Conservation (phyloP, 768 basidiomycete genomes). For the Lactarius hatsudake region DNA sequence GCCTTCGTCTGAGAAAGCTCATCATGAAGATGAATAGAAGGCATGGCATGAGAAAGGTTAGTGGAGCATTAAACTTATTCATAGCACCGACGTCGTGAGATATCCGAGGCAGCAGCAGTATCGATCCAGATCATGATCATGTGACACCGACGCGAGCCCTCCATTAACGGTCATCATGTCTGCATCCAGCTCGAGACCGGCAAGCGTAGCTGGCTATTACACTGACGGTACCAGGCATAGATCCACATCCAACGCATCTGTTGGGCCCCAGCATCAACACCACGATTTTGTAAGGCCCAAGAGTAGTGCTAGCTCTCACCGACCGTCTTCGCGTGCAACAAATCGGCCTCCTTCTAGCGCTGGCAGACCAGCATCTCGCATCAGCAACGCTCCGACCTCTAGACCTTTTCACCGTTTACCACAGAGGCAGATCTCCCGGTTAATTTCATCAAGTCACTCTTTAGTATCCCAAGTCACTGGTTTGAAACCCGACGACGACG, state of each 20-base stretch:
- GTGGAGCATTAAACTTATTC: not conserved
- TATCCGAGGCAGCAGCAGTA: not conserved
- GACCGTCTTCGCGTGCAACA: conserved; percentile 43
- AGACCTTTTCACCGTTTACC: conserved; percentile 49
- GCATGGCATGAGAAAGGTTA: not conserved
- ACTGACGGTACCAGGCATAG: conserved; percentile 6
- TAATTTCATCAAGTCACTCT: conserved; percentile 52
- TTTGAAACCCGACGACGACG: conserved; percentile 43
- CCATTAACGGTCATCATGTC: conserved; percentile 5
- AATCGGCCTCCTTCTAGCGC: conserved; percentile 37
- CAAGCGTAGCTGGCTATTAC: conserved; percentile 26
- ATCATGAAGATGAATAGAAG: conserved; percentile 50
- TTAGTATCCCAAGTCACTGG: conserved; percentile 57
- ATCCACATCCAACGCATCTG: conserved; percentile 27
- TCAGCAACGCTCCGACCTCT: conserved; percentile 33
- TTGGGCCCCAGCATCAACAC: conserved; percentile 39
- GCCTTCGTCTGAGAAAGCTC: conserved; percentile 44
- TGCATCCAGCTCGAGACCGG: conserved; percentile 33
- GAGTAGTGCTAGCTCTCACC: conserved; percentile 48
- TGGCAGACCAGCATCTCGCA: conserved; percentile 33
- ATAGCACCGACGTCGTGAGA: not conserved
- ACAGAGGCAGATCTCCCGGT: conserved; percentile 48
- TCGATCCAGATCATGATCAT: not conserved
- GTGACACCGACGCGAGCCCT: not conserved
- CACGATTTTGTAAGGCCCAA: conserved; percentile 42